Evolutionary conservation across 345 rosid species (phyloP), one percentile per base, ranked within the genome.

Genomic region (Bruguiera parviflora): DNA sequence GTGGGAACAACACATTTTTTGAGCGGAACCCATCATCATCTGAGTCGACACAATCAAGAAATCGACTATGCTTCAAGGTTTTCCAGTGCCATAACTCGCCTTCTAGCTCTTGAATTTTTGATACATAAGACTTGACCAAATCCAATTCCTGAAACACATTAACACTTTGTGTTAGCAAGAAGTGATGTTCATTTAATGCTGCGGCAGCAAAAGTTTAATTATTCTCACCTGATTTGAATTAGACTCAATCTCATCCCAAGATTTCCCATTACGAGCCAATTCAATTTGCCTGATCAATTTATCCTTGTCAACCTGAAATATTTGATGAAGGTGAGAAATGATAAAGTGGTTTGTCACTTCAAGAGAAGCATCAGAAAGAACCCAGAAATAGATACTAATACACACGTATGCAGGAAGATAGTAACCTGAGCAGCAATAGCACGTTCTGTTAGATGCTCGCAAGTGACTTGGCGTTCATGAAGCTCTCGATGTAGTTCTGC

Each of bases 81-180:
- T 79, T 88, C 52, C 85, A 35, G 55, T 75, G 87, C 74, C 88
- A 66, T 74, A 95, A 60, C 75, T 95, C 97, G 67, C 91, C 91
- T 82, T 92, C 99, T 66, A 92, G 80, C 64, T 90, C 96, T 83
- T 95, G 97, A 83, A 92, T 92, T 84, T 86, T 92, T 52, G 84
- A 82, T 51, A 95, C 85, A 68, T 95, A 88, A 67, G 68, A 81
- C 61, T 81, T 92, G 63, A 92, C 53, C 85, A 95, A 79, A 83
- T 84, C 86, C 75, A 61, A 73, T 68, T 84, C 97, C 99, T 95
- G 80, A 67, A 69, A 75, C 49, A 56, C 69, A 33, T 49, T 43
- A 53, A 37, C 60, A 58, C 32, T 29, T 51, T 51, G 46, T 61
- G 59, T 72, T 60, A 77, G 49, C 51, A 49, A 73, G 15, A 8